Conservation (phyloP, 257 asterid genomes). For the Solanum boliviense region DNA sequence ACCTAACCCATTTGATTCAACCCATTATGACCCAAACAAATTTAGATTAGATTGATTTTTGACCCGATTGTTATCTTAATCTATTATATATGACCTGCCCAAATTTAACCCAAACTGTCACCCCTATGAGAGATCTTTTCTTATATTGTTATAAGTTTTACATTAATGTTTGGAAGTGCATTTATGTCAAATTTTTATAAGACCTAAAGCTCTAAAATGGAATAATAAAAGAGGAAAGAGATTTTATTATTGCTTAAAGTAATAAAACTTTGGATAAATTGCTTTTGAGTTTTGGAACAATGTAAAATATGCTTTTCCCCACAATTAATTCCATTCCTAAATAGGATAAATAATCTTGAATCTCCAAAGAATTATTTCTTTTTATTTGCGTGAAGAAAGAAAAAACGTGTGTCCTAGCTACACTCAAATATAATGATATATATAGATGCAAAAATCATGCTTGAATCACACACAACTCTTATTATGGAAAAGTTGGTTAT, state of each 20-base stretch:
- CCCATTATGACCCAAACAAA: too few species aligned
- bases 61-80: too few species aligned
- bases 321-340: not conserved
- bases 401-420: not conserved
- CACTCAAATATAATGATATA: not conserved
- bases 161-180: not conserved
- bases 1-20: too few species aligned
- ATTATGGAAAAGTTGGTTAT: not conserved
- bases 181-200: not conserved
- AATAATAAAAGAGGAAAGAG: not conserved
- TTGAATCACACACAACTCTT: not conserved
- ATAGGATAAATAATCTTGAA: not conserved
- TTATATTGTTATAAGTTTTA: too few species aligned
- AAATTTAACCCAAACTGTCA: too few species aligned
- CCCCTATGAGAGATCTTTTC: too few species aligned
- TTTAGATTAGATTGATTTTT: too few species aligned
- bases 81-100: too few species aligned
- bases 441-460: not conserved
- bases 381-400: not conserved
- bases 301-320: not conserved
- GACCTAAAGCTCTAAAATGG: not conserved
- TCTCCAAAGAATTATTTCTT: not conserved
- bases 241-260: not conserved
- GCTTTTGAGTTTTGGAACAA: not conserved
- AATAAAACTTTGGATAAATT: not conserved